Evolutionary conservation across 2,329 filamentous ascomycete genomes (phyloP).

Genomic region (Pyrenophora tritici-repentis): DNA sequence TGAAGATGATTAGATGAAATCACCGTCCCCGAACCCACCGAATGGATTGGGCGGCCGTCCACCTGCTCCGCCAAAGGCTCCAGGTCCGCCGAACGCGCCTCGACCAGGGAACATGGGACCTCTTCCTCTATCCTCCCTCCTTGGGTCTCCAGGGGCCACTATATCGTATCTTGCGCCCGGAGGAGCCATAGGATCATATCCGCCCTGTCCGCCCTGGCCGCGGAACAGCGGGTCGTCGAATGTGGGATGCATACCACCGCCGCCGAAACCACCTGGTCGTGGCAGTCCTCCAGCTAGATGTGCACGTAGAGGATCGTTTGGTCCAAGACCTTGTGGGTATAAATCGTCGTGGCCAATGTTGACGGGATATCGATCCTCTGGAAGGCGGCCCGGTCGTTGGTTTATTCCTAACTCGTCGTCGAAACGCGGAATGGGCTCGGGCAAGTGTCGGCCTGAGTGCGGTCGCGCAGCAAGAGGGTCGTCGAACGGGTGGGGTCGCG

Average conservation of each 20-base stretch:
- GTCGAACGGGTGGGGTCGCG: constrained; percentile 69
- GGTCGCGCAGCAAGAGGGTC: constrained; percentile 68
- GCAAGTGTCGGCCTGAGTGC: constrained; percentile 64
- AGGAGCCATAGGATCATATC: constrained; percentile 73
- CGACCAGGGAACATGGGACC: constrained; percentile 47
- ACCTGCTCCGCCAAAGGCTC: constrained; percentile 48
- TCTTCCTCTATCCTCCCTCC: constrained; percentile 43
- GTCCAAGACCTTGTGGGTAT: constrained; percentile 83
- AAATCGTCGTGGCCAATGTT: constrained; percentile 85
- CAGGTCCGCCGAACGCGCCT: constrained; percentile 50
- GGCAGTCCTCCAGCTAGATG: constrained; percentile 65
- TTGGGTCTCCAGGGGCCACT: constrained; percentile 60
- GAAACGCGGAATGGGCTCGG: constrained; percentile 86
- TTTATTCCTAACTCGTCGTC: constrained; percentile 91
- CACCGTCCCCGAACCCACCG: constrained; percentile 63
- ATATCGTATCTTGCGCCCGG: constrained; percentile 94
- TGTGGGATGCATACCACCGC: constrained; percentile 92
- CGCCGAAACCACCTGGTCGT: constrained; percentile 63
- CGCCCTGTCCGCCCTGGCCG: constrained; percentile 57
- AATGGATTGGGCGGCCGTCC: constrained; percentile 62
- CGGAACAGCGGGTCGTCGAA: constrained; percentile 89
- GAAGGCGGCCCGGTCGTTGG: constrained; percentile 61
- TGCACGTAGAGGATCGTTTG: constrained; percentile 77
- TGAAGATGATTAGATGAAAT: constrained; percentile 55
- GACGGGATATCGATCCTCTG: constrained; percentile 61